These are phyloP conservation scores for Annulohypoxylon truncatum DNA, from an alignment of 2,329 filamentous ascomycete species.

Conservation along the genomic window DNA sequence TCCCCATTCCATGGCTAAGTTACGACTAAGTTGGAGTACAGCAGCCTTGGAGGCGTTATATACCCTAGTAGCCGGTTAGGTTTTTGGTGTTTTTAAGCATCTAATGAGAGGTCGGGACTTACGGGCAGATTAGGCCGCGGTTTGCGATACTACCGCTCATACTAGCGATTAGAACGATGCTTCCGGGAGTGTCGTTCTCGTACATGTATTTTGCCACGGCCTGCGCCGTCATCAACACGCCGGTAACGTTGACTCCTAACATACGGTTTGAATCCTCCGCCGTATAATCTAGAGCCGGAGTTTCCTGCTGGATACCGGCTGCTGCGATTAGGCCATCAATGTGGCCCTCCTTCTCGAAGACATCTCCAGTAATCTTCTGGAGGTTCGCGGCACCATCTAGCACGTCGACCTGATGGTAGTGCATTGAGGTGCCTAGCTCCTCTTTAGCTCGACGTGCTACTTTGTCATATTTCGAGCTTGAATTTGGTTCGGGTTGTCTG, in stretches of 20 bases:
- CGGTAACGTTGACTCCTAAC: conserved; percentile 88
- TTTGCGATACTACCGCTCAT: conserved; percentile 78
- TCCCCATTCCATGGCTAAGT: conserved; percentile 80
- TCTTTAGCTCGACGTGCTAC: conserved; percentile 72
- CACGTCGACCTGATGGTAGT: conserved; percentile 85
- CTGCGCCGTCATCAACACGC: conserved; percentile 86
- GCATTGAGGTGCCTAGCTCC: conserved; percentile 74
- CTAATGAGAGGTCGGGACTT: conserved; percentile 47
- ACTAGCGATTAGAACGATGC: conserved; percentile 75
- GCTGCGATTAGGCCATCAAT: conserved; percentile 82
- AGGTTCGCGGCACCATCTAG: conserved; percentile 73
- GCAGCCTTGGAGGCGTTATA: conserved; percentile 84
- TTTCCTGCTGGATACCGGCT: conserved; percentile 83
- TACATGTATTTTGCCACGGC: conserved; percentile 85
- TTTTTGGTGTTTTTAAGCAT: background rate
- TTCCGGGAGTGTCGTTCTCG: conserved; percentile 66
- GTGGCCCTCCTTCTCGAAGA: conserved; percentile 76
- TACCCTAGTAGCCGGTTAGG: conserved; percentile 58
- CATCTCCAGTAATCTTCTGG: conserved; percentile 73
- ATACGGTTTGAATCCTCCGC: conserved; percentile 81
- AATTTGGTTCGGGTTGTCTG: conserved; percentile 65
- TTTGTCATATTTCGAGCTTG: conserved; percentile 69
- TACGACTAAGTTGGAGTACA: conserved; percentile 76
- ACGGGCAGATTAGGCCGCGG: conserved; percentile 69
- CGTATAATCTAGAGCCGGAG: conserved; percentile 82